These are phyloP conservation scores for Strobilomyces confusus DNA, from an alignment of 768 basidiomycete species.

Conservation along the genomic window DNA sequence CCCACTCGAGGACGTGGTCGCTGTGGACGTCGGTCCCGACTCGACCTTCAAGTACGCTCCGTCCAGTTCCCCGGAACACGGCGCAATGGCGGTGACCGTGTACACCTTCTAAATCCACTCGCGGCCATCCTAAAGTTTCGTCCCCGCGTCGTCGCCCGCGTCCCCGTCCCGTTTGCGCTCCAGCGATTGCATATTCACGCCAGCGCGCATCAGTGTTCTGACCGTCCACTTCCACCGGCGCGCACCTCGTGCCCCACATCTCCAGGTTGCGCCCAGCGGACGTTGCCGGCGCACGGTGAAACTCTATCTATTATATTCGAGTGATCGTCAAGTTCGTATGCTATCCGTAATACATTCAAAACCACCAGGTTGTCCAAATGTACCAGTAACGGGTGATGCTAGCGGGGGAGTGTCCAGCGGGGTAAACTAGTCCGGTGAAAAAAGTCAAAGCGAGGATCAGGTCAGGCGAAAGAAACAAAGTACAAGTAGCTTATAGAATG, in stretches of 20 bases:
- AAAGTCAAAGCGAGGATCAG: not conserved
- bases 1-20: too few species aligned
- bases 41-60: not conserved
- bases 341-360: slow-evolving; percentile 21
- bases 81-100: slow-evolving; percentile 18
- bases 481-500: slow-evolving; percentile 30
- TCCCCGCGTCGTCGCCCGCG: too few species aligned
- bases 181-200: too few species aligned
- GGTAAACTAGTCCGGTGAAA: slow-evolving; percentile 12
- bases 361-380: slow-evolving; percentile 15
- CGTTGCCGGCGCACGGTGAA: not conserved
- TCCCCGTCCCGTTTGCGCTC: too few species aligned
- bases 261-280: not conserved
- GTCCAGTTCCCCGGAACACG: slow-evolving; percentile 25
- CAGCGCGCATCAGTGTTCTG: too few species aligned
- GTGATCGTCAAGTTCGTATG: slow-evolving; percentile 19
- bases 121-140: too few species aligned
- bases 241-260: too few species aligned
- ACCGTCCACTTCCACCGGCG: too few species aligned
- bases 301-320: slow-evolving; percentile 5
- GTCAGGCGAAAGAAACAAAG: slow-evolving; percentile 6
- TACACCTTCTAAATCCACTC: not conserved
- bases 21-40: not conserved
- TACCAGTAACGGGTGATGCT: slow-evolving; percentile 4
- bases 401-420: slow-evolving; percentile 14